phyloP scores from a whole-genome alignment of 2,329 filamentous ascomycete species.

The Helicocarpus griseus region DNA sequence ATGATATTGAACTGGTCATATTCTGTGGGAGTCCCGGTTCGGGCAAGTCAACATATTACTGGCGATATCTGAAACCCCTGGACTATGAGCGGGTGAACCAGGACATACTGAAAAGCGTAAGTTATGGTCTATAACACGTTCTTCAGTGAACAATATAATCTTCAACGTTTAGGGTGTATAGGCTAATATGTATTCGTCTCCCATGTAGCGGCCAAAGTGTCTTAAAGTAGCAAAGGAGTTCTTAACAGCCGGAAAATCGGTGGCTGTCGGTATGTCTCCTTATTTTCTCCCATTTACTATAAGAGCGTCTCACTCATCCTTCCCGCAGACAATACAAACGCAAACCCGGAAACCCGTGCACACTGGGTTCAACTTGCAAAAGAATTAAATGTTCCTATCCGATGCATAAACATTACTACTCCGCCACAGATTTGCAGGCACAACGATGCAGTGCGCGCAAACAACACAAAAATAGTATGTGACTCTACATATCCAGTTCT shows the following conservation, averaged over 20 bases:
- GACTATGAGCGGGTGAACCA: constrained; percentile 85
- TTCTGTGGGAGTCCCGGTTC: constrained; percentile 83
- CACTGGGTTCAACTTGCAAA: constrained; percentile 69
- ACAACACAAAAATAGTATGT: constrained; percentile 40
- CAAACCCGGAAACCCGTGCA: constrained; percentile 65
- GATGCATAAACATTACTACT: constrained; percentile 78
- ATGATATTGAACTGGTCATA: constrained; percentile 64
- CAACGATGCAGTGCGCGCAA: constrained; percentile 73
- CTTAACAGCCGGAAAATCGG: constrained; percentile 55
- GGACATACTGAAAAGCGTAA: constrained; percentile 67
- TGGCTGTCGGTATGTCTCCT: constrained; percentile 60
- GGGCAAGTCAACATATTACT: constrained; percentile 88
- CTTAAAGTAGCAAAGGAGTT: constrained; percentile 61
- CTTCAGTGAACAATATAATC: background rate
- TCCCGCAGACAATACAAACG: constrained; percentile 98
- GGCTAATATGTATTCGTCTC: constrained; percentile 8
- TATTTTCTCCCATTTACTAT: background rate
- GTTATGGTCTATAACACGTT: constrained; percentile 9
- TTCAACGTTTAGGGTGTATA: background rate
- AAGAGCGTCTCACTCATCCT: no score
- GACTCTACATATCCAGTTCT: no score
- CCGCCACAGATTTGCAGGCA: constrained; percentile 63
- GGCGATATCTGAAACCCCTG: constrained; percentile 63
- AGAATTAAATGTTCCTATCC: constrained; percentile 61
- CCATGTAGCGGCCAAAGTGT: constrained; percentile 48